A percentile compares a stretch with the other conserved stretches of the same genome.
Conservation (phyloP, 768 basidiomycete species). For the Dioszegia crocea region DNA sequence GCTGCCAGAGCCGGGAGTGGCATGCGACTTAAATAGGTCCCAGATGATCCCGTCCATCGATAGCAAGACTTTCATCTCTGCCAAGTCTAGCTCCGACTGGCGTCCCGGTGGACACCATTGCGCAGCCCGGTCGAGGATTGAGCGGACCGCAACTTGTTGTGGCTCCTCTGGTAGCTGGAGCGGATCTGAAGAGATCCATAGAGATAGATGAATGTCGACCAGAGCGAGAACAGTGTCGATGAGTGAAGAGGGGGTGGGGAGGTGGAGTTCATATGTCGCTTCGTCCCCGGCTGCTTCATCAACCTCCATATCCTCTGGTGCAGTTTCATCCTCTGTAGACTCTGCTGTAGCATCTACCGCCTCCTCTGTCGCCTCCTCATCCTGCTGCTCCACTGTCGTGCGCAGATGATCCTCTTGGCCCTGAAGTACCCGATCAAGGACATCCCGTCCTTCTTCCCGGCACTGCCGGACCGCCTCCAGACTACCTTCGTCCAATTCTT, state of each 20-base stretch:
- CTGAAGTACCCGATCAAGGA: conserved; percentile 32
- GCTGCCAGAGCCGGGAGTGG: conserved; percentile 22
- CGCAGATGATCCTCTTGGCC: conserved; percentile 43
- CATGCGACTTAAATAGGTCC: conserved; percentile 32
- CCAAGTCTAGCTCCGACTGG: conserved; percentile 42
- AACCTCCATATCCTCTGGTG: conserved; percentile 22
- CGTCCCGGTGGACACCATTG: conserved; percentile 16
- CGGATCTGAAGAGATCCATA: conserved; percentile 30
- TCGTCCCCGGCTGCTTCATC: conserved; percentile 9
- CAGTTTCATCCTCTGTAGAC: conserved; percentile 11
- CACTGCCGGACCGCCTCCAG: conserved; percentile 16
- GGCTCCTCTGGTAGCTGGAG: conserved; percentile 22
- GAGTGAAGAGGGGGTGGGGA: conserved; percentile 37
- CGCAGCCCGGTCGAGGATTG: conserved; percentile 25
- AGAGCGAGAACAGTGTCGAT: conserved; percentile 35
- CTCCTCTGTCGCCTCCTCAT: conserved; percentile 25
- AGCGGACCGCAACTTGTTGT: conserved; percentile 29
- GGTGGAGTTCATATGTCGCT: conserved; percentile 34
- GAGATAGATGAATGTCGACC: conserved; percentile 26
- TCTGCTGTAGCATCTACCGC: conserved; percentile 16
- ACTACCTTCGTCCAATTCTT: conserved; percentile 28
- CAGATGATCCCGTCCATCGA: conserved; percentile 38
- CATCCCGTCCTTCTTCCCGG: conserved; percentile 32
- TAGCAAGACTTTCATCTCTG: conserved; percentile 39
- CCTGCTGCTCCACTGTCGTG: conserved; percentile 11